Evolutionary conservation across 805 yeast species (phyloP).

Genomic region (Lipomyces oligophaga): DNA sequence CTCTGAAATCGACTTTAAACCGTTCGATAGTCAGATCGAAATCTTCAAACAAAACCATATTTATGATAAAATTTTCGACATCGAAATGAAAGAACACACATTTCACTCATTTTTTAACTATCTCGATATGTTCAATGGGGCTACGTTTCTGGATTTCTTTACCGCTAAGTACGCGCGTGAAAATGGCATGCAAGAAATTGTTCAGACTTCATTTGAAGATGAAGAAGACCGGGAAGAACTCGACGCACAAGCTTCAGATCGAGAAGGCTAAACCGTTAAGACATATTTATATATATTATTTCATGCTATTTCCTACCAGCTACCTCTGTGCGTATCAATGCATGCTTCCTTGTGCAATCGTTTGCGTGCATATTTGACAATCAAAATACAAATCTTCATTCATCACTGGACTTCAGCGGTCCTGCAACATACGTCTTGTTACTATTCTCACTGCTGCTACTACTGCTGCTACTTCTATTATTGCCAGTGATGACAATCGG

Average conservation of each 20-base stretch:
- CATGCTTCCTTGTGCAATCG: no score
- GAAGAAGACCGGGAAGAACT: constrained; percentile 38
- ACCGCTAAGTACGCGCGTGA: constrained; percentile 34
- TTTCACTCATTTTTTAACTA: constrained; percentile 80
- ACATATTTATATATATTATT: no score
- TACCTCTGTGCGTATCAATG: no score
- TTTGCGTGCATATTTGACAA: no score
- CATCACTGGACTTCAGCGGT: background rate
- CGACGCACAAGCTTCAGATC: constrained; percentile 38
- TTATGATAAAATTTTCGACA: constrained; percentile 87
- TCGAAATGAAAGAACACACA: constrained; percentile 81
- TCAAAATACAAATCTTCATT: no score
- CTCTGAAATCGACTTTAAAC: constrained; percentile 64
- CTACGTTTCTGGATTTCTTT: constrained; percentile 57
- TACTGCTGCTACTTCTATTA: constrained; percentile 10
- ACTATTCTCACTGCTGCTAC: constrained; percentile 9
- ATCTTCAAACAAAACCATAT: constrained; percentile 82
- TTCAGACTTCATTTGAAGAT: constrained; percentile 32
- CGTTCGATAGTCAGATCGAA: constrained; percentile 67
- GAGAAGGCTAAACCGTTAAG: constrained; percentile 30
- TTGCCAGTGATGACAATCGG: background rate
- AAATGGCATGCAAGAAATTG: background rate
- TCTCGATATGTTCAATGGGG: constrained; percentile 60
- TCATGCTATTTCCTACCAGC: no score
- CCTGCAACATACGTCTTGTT: background rate